A percentile compares a stretch with the other conserved stretches of the same genome.
These are phyloP conservation scores for Paramecium pentaurelia DNA, from an alignment of 73 alveolate genomes.

Conservation along the genomic window DNA sequence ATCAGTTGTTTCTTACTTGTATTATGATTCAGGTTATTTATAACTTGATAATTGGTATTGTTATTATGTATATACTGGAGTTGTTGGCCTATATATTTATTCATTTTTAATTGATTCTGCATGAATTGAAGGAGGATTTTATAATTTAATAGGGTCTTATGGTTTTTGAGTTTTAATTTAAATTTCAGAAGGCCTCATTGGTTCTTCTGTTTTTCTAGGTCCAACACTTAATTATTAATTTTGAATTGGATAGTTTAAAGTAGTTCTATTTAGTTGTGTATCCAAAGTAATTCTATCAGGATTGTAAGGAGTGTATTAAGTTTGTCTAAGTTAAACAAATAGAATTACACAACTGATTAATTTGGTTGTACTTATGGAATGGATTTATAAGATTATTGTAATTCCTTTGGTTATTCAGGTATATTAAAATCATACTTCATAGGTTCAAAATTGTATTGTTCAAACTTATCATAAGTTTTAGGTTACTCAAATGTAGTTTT, in stretches of 20 bases:
- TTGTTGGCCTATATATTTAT: neutral
- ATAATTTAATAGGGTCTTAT: neutral
- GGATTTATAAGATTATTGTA: neutral
- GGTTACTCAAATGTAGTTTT: neutral
- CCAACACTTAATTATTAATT: neutral
- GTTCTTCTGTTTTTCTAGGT: neutral
- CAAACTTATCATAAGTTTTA: neutral
- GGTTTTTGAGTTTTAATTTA: neutral
- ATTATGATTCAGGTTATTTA: neutral
- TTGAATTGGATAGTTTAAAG: neutral
- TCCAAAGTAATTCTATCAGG: neutral
- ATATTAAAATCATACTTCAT: neutral
- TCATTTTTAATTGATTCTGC: neutral
- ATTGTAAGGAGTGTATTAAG: neutral
- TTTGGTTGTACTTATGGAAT: neutral
- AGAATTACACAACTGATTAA: neutral
- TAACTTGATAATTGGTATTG: neutral
- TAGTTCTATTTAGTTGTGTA: neutral
- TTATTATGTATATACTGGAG: neutral
- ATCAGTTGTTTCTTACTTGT: neutral
- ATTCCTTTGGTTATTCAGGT: neutral
- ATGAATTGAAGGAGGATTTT: neutral
- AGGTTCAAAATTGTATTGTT: neutral
- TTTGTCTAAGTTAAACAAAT: neutral
- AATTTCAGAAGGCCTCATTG: neutral